Base-by-base conservation (phyloP, 371 early-diverging fungal genomes). In the Rhizopus sp. region DNA sequence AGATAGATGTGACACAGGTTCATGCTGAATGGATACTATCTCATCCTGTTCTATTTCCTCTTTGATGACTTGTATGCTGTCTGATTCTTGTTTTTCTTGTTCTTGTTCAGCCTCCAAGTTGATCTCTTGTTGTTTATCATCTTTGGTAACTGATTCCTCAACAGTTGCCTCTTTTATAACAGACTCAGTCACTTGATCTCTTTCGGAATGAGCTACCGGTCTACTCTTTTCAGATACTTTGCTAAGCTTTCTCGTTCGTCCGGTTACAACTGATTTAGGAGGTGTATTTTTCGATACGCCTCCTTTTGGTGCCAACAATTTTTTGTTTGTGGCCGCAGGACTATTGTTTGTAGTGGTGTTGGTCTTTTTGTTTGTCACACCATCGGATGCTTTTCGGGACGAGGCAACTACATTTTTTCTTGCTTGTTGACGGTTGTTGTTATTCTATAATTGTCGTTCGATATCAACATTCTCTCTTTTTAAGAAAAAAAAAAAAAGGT, bases 211-310 rank as follows among this genome's bases (percentile, higher is more conserved):
- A 48, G n/a, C 4, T 48, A 30, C 31, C 13, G n/a, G n/a, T 48
- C 50, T 35, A 34, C 32, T 33, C 23, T 32, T 32, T 33, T 37
- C 50, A 17, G 50, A 34, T 12, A 34, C 12, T 17, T 50, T 17
- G 12, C 32, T 16, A 44, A 42, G 37, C 34, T 66, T 70, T 51
- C 62, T 39, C 9, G 70, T 66, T 0, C 66, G 63, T 17, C 70
- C 66, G 12, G 66, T 66, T 15, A 66, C 33, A 33, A 59, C 55
- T 10, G 70, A 66, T 31, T 55, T 46, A 42, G 62, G 64, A 31
- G 70, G 63, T 12, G 53, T 57, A 17, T 55, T 62, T 53, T 71
- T 71, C 15, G 67, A 57, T 17, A 66, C 58, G 13, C 67, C 59
- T 7, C 62, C 64, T 45, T 57, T 63, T 29, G 63, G 17, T 6